Evolutionary conservation across 2,329 filamentous ascomycete species (phyloP), one percentile per base, ranked within the genome.

Genomic region (Calycina herbarum): DNA sequence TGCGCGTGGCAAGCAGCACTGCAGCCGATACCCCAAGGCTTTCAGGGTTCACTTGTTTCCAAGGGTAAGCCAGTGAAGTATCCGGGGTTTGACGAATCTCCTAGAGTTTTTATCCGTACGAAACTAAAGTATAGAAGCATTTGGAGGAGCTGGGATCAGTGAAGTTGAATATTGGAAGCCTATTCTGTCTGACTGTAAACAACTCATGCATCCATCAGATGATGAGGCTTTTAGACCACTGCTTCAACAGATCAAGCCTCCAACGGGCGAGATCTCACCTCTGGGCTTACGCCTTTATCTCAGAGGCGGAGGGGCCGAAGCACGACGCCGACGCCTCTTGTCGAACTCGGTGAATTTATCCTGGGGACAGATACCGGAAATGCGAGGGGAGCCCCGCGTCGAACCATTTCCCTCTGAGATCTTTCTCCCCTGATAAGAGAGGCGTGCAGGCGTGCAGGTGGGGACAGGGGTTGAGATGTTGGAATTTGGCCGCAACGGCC

Each of bases 341-440:
- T 20, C n/a, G 20, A 51, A 51, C 45, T 51, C 45, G 48, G 48
- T 24, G 48, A 54, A 24, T 54, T 24, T 54, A 54, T 54, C 48
- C 11, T 54, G 20, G 48, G 24, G 7, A 24, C 20, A 54, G 48
- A 8, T 13, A 3, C 48, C 48, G 48, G 48, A 24, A 54, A 27
- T 24, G 8, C 20, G 38, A 40, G 38, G 38, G 38, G 38, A 40
- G 38, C 13, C 38, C 38, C 38, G 13, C 38, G 38, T 40, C 38
- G 38, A 40, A 40, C 38, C 38, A 40, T 40, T 40, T 40, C 38
- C 17, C 38, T 17, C 38, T 40, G 38, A 54, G 13, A 24, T 54
- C 48, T 13, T 54, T 54, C 48, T 54, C 48, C 48, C 48, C 48
- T 54, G 48, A 54, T 54, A 54, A 54, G 48, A 54, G 48, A 54